These are phyloP conservation scores for Collybia mongolica DNA, from an alignment of 768 basidiomycete species.

Conservation along the genomic window DNA sequence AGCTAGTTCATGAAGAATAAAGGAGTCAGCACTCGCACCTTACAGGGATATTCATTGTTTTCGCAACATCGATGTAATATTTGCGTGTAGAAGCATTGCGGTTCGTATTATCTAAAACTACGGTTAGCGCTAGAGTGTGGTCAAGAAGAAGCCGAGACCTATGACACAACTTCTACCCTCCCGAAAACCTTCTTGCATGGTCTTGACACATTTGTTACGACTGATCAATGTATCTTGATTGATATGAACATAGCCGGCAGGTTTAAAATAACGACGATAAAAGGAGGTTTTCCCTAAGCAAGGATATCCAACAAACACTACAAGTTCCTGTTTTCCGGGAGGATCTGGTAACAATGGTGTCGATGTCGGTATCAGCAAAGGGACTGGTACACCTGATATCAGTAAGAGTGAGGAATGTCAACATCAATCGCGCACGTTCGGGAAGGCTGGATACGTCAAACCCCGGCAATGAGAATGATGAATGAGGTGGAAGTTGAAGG, in stretches of 20 bases:
- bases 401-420: background rate
- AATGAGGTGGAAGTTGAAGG: slow-evolving; percentile 46
- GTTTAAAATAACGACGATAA: slow-evolving; percentile 65
- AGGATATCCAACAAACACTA: slow-evolving; percentile 54
- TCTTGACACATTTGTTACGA: slow-evolving; percentile 73
- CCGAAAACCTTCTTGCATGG: slow-evolving; percentile 51
- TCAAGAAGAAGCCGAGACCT: slow-evolving; percentile 43
- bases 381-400: slow-evolving; percentile 33
- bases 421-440: slow-evolving; percentile 23
- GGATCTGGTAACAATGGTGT: slow-evolving; percentile 45
- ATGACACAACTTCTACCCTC: slow-evolving; percentile 71
- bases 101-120: slow-evolving; percentile 86
- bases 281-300: slow-evolving; percentile 82
- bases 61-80: slow-evolving; percentile 68
- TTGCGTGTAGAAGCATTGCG: slow-evolving; percentile 68
- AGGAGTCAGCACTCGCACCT: slow-evolving; percentile 39
- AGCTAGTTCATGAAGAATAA: background rate
- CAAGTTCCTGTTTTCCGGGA: slow-evolving; percentile 34
- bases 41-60: slow-evolving; percentile 46
- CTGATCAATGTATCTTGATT: slow-evolving; percentile 84
- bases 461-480: slow-evolving; percentile 54
- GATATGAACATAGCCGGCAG: slow-evolving; percentile 72
- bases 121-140: background rate
- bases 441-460: slow-evolving; percentile 59
- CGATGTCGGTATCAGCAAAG: slow-evolving; percentile 48